Conservation (phyloP, 1,284 basidiomycete genomes). For the Lentinula novae-zelandiae region DNA sequence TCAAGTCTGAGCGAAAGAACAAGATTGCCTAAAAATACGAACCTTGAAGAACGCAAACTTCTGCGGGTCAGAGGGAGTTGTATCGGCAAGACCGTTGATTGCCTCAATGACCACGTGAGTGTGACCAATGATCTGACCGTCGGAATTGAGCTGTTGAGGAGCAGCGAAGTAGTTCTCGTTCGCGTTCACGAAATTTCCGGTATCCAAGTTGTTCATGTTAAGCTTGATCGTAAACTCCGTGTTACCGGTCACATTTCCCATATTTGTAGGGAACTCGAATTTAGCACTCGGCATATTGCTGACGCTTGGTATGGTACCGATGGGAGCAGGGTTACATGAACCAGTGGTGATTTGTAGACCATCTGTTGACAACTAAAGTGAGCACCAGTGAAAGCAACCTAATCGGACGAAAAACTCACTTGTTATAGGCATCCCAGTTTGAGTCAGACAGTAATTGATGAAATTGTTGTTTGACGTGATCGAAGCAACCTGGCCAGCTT, state of each 20-base stretch:
- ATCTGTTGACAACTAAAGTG: constrained; percentile 13
- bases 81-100: constrained; percentile 39
- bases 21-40: neutral
- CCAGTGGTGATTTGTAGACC: constrained; percentile 32
- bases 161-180: constrained; percentile 48
- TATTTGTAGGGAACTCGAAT: constrained; percentile 42
- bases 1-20: neutral
- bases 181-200: constrained; percentile 49
- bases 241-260: constrained; percentile 36
- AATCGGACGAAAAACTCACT: constrained; percentile 12
- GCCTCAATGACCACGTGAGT: constrained; percentile 51
- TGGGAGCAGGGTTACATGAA: constrained; percentile 27
- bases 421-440: constrained; percentile 27
- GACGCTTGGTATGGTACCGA: constrained; percentile 38
- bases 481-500: constrained; percentile 38
- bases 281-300: constrained; percentile 43
- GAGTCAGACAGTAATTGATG: constrained; percentile 40
- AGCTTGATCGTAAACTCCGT: constrained; percentile 33
- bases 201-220: constrained; percentile 27
- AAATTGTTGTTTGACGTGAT: constrained; percentile 49
- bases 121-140: constrained; percentile 46
- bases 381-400: neutral
- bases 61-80: constrained; percentile 43
- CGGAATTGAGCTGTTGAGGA: constrained; percentile 48
- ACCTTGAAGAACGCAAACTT: constrained; percentile 57